Percentiles rank a stretch among this genome's conserved stretches.
These are phyloP conservation scores for Ustilago xerochloae DNA, from an alignment of 1,284 basidiomycete species.

Conservation along the genomic window DNA sequence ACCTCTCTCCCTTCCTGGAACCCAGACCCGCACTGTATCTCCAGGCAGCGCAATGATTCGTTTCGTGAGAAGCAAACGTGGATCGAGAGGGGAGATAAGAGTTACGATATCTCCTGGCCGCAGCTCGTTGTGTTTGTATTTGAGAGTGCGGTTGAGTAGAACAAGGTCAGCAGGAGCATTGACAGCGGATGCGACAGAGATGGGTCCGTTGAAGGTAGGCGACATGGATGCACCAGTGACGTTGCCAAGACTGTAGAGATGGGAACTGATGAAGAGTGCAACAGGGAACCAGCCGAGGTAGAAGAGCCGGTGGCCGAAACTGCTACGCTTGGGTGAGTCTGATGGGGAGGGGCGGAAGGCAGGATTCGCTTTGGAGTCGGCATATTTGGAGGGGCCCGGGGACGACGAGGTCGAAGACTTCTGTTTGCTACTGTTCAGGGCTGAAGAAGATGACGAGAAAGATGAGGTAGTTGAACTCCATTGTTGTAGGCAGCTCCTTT, in stretches of 20 bases:
- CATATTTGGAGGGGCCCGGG: not conserved
- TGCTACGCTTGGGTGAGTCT: not conserved
- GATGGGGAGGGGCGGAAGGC: not conserved
- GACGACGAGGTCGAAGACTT: not conserved
- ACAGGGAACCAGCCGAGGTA: constrained; percentile 71
- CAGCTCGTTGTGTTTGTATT: constrained; percentile 61
- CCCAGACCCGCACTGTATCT: constrained; percentile 70
- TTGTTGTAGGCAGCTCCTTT: too few species aligned
- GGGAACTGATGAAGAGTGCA: constrained; percentile 70
- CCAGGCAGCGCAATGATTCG: constrained; percentile 72
- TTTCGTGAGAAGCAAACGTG: constrained; percentile 71
- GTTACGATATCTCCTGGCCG: constrained; percentile 72
- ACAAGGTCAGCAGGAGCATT: constrained; percentile 72
- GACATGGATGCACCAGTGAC: constrained; percentile 70
- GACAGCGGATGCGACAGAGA: constrained; percentile 56
- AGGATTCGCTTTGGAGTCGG: constrained; percentile 7
- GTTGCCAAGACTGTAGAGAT: constrained; percentile 70
- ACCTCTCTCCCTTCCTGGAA: constrained; percentile 2
- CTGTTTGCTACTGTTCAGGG: constrained; percentile 2
- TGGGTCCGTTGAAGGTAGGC: constrained; percentile 44
- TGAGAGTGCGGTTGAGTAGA: constrained; percentile 70
- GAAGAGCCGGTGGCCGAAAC: constrained; percentile 18
- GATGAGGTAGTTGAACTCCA: not conserved
- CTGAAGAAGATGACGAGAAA: not conserved
- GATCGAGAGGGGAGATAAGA: constrained; percentile 71